A percentile compares a stretch with the other conserved stretches of the same genome.
These are phyloP conservation scores for Aureoboletus auriporus DNA, from an alignment of 768 basidiomycete species.

Conservation along the genomic window DNA sequence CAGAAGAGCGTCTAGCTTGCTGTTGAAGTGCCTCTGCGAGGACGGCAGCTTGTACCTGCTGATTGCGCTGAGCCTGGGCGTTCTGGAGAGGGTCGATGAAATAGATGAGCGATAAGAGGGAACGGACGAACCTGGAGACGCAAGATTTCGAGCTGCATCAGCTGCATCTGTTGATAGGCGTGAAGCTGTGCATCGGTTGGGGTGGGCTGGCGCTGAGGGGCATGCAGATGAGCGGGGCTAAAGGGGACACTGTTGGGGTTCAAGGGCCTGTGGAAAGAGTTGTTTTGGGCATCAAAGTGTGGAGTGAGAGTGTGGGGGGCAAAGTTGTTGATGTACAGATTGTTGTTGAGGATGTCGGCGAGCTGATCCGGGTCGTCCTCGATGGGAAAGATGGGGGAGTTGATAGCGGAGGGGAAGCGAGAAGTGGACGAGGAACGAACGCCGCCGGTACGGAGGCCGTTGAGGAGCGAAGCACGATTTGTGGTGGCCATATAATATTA, in stretches of 20 bases:
- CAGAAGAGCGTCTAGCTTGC: conserved; percentile 34
- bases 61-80: conserved; percentile 55
- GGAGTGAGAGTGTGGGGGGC: conserved; percentile 58
- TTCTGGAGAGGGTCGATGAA: conserved; percentile 38
- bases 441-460: conserved; percentile 86
- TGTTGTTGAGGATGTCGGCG: conserved; percentile 50
- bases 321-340: conserved; percentile 43
- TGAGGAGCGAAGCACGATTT: conserved; percentile 79
- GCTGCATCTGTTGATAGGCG: conserved; percentile 69
- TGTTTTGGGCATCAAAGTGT: conserved; percentile 63
- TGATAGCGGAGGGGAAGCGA: conserved; percentile 37
- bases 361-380: conserved; percentile 60
- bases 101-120: background rate
- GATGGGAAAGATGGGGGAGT: conserved; percentile 43
- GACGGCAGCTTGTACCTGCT: conserved; percentile 69
- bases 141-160: conserved; percentile 81
- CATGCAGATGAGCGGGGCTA: conserved; percentile 38
- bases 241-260: conserved; percentile 50
- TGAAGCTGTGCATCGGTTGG: conserved; percentile 49
- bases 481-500: conserved; percentile 41
- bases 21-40: conserved; percentile 57
- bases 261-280: conserved; percentile 47
- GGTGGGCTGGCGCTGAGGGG: conserved; percentile 36
- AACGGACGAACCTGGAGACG: conserved; percentile 62
- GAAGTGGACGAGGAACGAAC: conserved; percentile 74